Conservation (phyloP, 768 basidiomycete species). For the Lactarius hatsudake region DNA sequence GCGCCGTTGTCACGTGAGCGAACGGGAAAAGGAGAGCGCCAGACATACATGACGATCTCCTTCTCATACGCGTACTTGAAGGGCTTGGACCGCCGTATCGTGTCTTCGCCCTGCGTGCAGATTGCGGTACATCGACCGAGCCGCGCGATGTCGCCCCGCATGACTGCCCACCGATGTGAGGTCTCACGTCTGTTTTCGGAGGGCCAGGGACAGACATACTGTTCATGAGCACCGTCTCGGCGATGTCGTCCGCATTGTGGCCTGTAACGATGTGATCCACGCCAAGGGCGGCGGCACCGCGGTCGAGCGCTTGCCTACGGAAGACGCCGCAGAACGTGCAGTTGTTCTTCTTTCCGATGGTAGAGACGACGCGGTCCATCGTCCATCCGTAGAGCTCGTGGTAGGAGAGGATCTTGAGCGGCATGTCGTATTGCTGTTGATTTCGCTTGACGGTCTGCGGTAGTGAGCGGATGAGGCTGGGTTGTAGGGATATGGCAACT, state of each 20-base stretch:
- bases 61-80: conserved; percentile 99
- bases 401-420: conserved; percentile 94
- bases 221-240: conserved; percentile 99
- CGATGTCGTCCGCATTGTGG: conserved; percentile 98
- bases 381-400: conserved; percentile 99
- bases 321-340: conserved; percentile 99
- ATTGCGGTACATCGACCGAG: conserved; percentile 92
- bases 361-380: conserved; percentile 94
- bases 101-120: conserved; percentile 94
- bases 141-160: conserved; percentile 95
- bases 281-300: conserved; percentile 82
- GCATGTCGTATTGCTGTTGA: conserved; percentile 91
- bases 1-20: background rate
- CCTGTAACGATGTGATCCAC: conserved; percentile 99
- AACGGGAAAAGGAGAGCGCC: too few species aligned
- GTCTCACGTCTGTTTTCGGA: conserved; percentile 9
- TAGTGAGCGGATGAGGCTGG: conserved; percentile 7
- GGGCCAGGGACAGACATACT: conserved; percentile 50
- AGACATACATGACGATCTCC: conserved; percentile 92
- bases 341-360: conserved; percentile 95
- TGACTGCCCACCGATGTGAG: conserved; percentile 52
- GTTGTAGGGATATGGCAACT: background rate
- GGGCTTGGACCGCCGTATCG: conserved; percentile 96
- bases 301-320: conserved; percentile 90
- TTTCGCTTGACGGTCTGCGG: conserved; percentile 94